These are phyloP conservation scores for Coemansia biformis DNA, from an alignment of 192 early-diverging fungal genomes.

Conservation along the genomic window DNA sequence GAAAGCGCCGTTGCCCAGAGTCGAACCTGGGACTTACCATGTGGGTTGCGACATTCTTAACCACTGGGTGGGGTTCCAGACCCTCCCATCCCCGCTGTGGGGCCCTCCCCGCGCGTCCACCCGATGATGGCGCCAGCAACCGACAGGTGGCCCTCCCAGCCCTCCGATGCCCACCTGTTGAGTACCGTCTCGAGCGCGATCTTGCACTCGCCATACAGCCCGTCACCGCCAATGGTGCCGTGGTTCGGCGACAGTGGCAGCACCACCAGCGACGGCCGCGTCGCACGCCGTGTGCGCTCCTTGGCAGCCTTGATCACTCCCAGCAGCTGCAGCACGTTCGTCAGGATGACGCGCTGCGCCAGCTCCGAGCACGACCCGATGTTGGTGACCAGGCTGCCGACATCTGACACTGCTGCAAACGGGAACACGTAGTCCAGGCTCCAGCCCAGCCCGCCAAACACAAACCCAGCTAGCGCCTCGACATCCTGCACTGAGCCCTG, in stretches of 20 bases:
- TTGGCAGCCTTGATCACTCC: slow-evolving; percentile 83
- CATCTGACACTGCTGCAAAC: slow-evolving; percentile 85
- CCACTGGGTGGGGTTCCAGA: too few species aligned
- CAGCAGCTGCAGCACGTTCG: slow-evolving; percentile 79
- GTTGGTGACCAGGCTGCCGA: slow-evolving; percentile 74
- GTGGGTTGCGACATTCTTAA: too few species aligned
- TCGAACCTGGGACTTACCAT: too few species aligned
- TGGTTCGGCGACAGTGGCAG: slow-evolving; percentile 94
- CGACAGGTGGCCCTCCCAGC: slow-evolving; percentile 79
- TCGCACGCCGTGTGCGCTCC: slow-evolving; percentile 58
- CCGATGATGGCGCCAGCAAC: slow-evolving; percentile 89
- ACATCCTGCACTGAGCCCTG: slow-evolving; percentile 82
- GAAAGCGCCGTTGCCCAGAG: too few species aligned
- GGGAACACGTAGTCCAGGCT: slow-evolving; percentile 91
- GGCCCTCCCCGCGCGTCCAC: slow-evolving; percentile 96
- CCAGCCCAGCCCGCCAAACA: slow-evolving; percentile 79
- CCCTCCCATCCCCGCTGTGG: too few species aligned
- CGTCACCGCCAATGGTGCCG: slow-evolving; percentile 85
- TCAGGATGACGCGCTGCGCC: slow-evolving; percentile 88
- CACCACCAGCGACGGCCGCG: slow-evolving; percentile 77
- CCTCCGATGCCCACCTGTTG: slow-evolving; percentile 87
- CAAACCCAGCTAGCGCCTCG: slow-evolving; percentile 70
- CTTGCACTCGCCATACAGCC: slow-evolving; percentile 94
- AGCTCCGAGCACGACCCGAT: slow-evolving; percentile 84
- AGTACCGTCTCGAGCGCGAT: slow-evolving; percentile 81